Evolutionary conservation across 2,329 filamentous ascomycete species (phyloP).

Genomic region (Fusarium buharicum): DNA sequence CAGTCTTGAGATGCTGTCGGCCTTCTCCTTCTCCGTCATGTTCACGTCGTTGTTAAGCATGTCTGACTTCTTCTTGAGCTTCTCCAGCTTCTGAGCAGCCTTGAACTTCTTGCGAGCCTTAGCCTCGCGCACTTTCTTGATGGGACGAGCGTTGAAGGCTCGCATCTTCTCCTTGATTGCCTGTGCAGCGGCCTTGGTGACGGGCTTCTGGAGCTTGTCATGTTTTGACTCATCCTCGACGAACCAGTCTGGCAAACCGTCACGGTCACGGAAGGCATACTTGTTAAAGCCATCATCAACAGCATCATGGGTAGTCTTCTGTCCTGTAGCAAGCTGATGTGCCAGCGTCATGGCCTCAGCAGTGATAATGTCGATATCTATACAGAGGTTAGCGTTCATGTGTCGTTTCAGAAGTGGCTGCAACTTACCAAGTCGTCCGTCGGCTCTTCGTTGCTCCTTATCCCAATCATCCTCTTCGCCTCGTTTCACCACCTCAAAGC

Average conservation of each 20-base stretch:
- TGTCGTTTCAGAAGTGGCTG: not conserved
- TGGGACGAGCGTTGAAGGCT: conserved; percentile 92
- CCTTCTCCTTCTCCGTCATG: conserved; percentile 96
- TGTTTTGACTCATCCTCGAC: conserved; percentile 89
- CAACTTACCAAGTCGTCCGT: conserved; percentile 69
- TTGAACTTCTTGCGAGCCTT: conserved; percentile 98
- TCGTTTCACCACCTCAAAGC: conserved; percentile 71
- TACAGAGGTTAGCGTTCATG: conserved; percentile 6
- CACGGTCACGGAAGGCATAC: conserved; percentile 86
- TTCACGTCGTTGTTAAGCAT: conserved; percentile 88
- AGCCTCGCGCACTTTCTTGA: conserved; percentile 98
- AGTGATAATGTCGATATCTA: conserved; percentile 97
- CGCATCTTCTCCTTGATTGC: conserved; percentile 96
- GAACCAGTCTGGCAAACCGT: conserved; percentile 98
- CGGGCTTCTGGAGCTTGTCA: conserved; percentile 86
- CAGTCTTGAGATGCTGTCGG: conserved; percentile 81
- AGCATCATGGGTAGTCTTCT: conserved; percentile 81
- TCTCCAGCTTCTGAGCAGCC: conserved; percentile 89
- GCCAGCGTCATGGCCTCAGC: conserved; percentile 98
- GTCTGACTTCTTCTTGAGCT: conserved; percentile 96
- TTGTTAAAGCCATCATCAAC: conserved; percentile 95
- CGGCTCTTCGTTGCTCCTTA: conserved; percentile 69
- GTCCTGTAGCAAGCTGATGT: conserved; percentile 87
- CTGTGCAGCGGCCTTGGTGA: conserved; percentile 85
- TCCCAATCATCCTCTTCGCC: conserved; percentile 70